Evolutionary conservation across 192 early-diverging fungal species (phyloP), one percentile per base, ranked within the genome.

Genomic region (Coemansia furcata): DNA sequence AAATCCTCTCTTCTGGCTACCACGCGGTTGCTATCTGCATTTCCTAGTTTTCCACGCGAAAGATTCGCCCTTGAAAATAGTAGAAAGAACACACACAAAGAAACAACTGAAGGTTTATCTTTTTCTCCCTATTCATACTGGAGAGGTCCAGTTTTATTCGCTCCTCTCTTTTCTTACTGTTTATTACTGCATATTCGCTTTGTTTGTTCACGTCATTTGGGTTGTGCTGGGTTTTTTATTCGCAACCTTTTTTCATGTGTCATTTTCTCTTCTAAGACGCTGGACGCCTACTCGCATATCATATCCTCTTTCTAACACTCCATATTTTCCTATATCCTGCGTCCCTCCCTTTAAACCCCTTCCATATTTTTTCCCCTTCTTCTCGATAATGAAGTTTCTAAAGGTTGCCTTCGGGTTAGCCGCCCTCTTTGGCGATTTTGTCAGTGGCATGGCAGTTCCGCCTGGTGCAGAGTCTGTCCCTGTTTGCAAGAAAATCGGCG

Each of bases 331-430:
- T 26, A 26, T 26, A 26, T 42, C 40, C 66, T 30, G 17, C 42
- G 6, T n/a, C n/a, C 26, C 42, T 14, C 23, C 23, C 23, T 26
- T 26, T n/a, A n/a, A n/a, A n/a, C n/a, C n/a, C 23, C 8, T 37
- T 35, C 26, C 52, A 15, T 42, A n/a, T 23, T 30, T 26, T 23
- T 36, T 9, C 26, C 52, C 43, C 23, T 60, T 38, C 14, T 43
- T 11, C 37, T 39, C 50, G 32, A 4, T 39, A 60, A 82, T 82
- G 80, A 82, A 71, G 67, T 47, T 71, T 29, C 47, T 74, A 49
- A 64, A 66, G 3, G 42, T 63, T 29, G 66, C 71, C 29, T 6
- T 73, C 36, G 79, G 74, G n/a, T 46, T 82, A 52, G 74, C 71
- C 26, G 74, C 71, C 26, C 50, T 77, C 4, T 44, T 71, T 30